These are phyloP conservation scores for Protea cynaroides DNA, from an alignment of 164 flowering plant genomes.

Conservation along the genomic window DNA sequence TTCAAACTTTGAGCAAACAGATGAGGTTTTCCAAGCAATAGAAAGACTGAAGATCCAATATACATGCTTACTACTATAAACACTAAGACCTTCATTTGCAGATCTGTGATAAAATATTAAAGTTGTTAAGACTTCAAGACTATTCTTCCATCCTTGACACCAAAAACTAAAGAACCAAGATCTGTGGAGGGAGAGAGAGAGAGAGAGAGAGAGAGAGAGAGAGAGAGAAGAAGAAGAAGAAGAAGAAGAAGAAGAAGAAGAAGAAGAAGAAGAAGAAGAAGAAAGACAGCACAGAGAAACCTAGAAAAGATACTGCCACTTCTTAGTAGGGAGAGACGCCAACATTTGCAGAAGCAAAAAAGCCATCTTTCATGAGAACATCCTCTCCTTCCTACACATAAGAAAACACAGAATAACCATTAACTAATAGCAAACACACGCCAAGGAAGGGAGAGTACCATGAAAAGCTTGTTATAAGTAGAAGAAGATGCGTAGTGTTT, in stretches of 20 bases:
- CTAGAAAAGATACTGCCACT: conserved; percentile 2
- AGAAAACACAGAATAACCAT: neutral
- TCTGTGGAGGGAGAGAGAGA: conserved; percentile 3
- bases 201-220: conserved; percentile 3
- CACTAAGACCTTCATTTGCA: conserved; percentile 1
- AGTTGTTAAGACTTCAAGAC: conserved; percentile 9
- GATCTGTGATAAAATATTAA: neutral
- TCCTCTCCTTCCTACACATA: conserved; percentile 67
- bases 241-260: no score
- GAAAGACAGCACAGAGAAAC: conserved; percentile 9
- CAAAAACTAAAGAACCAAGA: conserved; percentile 2
- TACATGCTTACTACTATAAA: neutral
- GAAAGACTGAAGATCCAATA: neutral
- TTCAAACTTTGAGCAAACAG: neutral
- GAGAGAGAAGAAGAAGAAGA: neutral
- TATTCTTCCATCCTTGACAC: conserved; percentile 5
- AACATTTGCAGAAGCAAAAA: conserved; percentile 62
- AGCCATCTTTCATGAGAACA: conserved; percentile 66
- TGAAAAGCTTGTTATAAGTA: neutral
- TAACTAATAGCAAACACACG: neutral
- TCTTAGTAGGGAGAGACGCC: conserved; percentile 72
- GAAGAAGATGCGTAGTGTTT: conserved; percentile 5
- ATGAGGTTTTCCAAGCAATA: neutral
- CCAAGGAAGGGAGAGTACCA: neutral
- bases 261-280: conserved; percentile 1